Base-by-base conservation (phyloP, 2,329 filamentous ascomycete genomes). In the Alternaria consortialis region DNA sequence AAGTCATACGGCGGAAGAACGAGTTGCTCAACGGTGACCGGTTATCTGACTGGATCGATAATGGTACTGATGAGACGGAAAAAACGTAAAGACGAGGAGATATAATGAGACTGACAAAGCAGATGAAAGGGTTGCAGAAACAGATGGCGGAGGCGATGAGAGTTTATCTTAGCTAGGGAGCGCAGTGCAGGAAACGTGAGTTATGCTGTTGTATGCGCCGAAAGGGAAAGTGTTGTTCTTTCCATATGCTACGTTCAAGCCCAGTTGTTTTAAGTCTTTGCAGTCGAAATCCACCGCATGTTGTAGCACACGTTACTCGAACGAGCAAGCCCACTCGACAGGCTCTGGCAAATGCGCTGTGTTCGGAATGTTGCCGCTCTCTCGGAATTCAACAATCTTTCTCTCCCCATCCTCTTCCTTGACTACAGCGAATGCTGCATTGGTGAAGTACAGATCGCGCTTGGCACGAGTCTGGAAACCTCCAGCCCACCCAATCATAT, bases 401-500 rank as follows among this genome's bases (percentile, higher is more conserved):
- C 74, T 65, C 54, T 65, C 39, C 2, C 72, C 72, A 1, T 61
- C 27, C 25, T 68, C 64, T 29, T 73, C 71, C 44, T 58, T 66
- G 8, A 77, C 60, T 2, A 75, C 71, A 11, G 69, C 73, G 55
- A 76, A 76, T 6, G 69, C 67, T 13, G 73, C 74, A 53, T 77
- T 75, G 2, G 72, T 72, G 40, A 71, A 75, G 48, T 69, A 77
- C 51, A 77, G 48, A 32, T 70, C 65, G 2, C 63, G 65, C 53
- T 72, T 66, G 7, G 62, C 58, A 5, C 65, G 36, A 7, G 54
- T 62, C 29, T 73, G 71, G 29, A 62, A 66, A 1, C 74, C 74
- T 20, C 74, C 74, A 4, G 74, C 73, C 74, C 74, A 77, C 1
- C 74, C 74, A 31, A 74, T 69, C 64, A 70, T 64, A 54, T 76